Evolutionary conservation across 208 protist species (phyloP), one percentile per base, ranked within the genome.

Genomic region (Balamuthia mandrillaris): DNA sequence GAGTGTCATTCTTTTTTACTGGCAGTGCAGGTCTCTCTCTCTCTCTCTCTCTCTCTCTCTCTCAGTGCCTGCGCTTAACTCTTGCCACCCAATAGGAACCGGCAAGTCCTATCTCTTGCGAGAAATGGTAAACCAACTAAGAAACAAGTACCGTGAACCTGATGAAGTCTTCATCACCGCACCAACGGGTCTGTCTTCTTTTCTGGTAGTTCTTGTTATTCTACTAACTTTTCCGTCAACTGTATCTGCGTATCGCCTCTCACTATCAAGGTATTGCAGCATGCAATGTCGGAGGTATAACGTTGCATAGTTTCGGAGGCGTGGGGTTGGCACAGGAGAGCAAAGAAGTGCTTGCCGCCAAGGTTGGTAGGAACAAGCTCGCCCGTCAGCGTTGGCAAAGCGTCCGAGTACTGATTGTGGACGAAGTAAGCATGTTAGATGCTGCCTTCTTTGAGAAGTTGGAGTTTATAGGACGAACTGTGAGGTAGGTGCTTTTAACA

Each of bases 91-190:
- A n/a, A 3, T 2, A 77, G 66, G 66, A 27, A 93, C 89, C 12
- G 90, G 90, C 37, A 93, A 93, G 66, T 89, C 87, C 3, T 90
- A 85, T 54, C 75, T 93, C 6, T 44, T 93, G 0, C 58, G 78
- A 9, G 77, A 89, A 31, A 87, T 93, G 10, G 70, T 90, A 24
- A 3, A 39, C 1, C 52, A 45, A 4, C 45, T 82, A 1, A 44
- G 60, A 10, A 9, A 56, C 31, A 27, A 85, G 7, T 37, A 88
- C 21, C 44, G 70, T 18, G 70, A 79, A n/a, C n/a, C n/a, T n/a
- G 70, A 79, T 35, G 70, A 27, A 21, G 70, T 79, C 31, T 39
- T 58, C 56, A 39, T 91, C 10, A 92, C 89, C 0, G 89, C 89
- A 4, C 81, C 75, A 24, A 92, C 90, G 18, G 90, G 90, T 52